Evolutionary conservation across 1,284 basidiomycete species (phyloP).

Genomic region (Leccinum proliferum): DNA sequence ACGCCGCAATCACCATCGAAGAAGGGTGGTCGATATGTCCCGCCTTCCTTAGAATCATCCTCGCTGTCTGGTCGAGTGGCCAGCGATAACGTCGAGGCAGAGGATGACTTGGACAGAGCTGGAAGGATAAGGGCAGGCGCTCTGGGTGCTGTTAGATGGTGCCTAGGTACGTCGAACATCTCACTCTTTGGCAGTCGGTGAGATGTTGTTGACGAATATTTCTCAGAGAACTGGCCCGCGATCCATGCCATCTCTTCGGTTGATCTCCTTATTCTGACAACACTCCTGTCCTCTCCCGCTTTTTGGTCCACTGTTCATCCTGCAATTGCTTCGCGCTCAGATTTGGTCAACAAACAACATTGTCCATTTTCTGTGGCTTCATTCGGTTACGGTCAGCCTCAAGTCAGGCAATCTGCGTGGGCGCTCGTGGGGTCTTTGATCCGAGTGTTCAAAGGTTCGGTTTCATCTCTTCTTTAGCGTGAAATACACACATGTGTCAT

Average conservation of each 20-base stretch:
- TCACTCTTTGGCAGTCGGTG: background rate
- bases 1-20: constrained; percentile 20
- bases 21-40: constrained; percentile 31
- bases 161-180: constrained; percentile 45
- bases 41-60: constrained; percentile 13
- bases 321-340: constrained; percentile 11
- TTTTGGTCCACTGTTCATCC: constrained; percentile 59
- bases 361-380: constrained; percentile 41
- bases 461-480: background rate
- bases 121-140: constrained; percentile 71
- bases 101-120: constrained; percentile 60
- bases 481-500: background rate
- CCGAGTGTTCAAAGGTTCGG: constrained; percentile 37
- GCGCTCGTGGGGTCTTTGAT: constrained; percentile 40
- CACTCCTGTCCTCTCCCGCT: constrained; percentile 45
- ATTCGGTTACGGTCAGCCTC: constrained; percentile 61
- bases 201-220: constrained; percentile 6
- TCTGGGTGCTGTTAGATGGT: constrained; percentile 64
- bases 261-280: constrained; percentile 25
- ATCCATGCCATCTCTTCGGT: constrained; percentile 1
- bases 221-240: constrained; percentile 17
- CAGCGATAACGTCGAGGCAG: constrained; percentile 46
- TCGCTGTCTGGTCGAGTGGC: constrained; percentile 16
- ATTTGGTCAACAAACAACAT: background rate
- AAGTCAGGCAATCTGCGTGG: constrained; percentile 68